phyloP scores from a whole-genome alignment of 192 early-diverging fungal species.

The Umbelopsis vinacea region DNA sequence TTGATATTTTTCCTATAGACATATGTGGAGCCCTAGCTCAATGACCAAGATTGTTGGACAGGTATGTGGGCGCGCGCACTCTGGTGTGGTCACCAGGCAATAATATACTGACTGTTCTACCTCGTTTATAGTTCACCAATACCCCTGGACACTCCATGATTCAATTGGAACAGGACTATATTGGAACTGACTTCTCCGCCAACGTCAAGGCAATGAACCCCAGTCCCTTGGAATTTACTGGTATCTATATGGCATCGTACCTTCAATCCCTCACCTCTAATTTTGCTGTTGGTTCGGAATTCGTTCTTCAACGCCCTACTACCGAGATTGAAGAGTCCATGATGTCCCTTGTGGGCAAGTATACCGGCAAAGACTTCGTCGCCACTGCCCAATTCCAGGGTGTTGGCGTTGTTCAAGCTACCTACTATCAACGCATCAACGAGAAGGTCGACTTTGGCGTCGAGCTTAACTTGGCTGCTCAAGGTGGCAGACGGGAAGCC shows the following conservation, averaged over 20 bases:
- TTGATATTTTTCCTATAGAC: conserved; percentile 19
- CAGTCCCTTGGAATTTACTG: conserved; percentile 87
- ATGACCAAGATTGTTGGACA: conserved; percentile 69
- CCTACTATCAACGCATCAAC: conserved; percentile 90
- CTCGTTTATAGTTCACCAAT: conserved; percentile 56
- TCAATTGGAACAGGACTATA: conserved; percentile 91
- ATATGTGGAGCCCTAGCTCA: conserved; percentile 76
- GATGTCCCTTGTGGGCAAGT: conserved; percentile 74
- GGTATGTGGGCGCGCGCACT: background rate
- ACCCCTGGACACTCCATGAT: conserved; percentile 87
- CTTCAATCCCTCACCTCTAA: conserved; percentile 88
- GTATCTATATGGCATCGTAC: conserved; percentile 86
- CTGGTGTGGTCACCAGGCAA: conserved; percentile 2
- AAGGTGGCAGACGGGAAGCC: conserved; percentile 81
- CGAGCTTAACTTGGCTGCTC: conserved; percentile 82
- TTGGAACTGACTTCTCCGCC: conserved; percentile 84
- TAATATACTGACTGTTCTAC: conserved; percentile 19
- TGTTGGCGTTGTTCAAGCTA: conserved; percentile 70
- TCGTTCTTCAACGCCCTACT: conserved; percentile 82
- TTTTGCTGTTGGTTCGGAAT: conserved; percentile 85
- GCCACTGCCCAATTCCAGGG: conserved; percentile 72
- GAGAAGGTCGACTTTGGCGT: conserved; percentile 93
- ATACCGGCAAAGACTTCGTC: conserved; percentile 70
- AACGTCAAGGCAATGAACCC: conserved; percentile 97
- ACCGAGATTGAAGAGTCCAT: conserved; percentile 80